Percentiles rank a stretch among this genome's conserved stretches.
These are phyloP conservation scores for Cytospora piceae DNA, from an alignment of 2,329 filamentous ascomycete species.

Conservation along the genomic window DNA sequence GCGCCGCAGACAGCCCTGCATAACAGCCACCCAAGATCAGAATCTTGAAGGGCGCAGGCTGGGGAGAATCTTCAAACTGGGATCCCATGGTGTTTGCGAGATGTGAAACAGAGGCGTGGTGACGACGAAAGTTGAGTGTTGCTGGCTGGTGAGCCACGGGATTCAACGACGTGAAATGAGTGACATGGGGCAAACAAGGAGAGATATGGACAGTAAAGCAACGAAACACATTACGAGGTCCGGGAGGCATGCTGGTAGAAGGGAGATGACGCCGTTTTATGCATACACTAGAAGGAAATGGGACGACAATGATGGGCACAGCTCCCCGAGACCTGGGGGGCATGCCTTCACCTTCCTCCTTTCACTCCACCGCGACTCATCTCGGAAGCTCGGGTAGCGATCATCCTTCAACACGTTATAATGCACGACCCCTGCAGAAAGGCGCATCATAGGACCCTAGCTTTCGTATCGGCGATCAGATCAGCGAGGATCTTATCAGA, in stretches of 20 bases:
- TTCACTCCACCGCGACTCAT: slow-evolving; percentile 4
- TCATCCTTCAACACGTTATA: neutral
- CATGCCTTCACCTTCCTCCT: neutral
- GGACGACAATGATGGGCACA: neutral
- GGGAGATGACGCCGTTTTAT: slow-evolving; percentile 11
- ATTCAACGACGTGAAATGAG: slow-evolving; percentile 3
- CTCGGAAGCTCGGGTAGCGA: slow-evolving; percentile 10
- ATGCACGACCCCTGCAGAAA: neutral
- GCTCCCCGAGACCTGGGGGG: neutral
- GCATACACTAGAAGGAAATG: neutral
- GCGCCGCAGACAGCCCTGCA: slow-evolving; percentile 66
- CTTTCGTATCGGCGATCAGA: slow-evolving; percentile 8
- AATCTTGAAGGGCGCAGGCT: slow-evolving; percentile 51
- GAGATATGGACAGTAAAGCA: neutral
- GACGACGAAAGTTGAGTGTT: neutral
- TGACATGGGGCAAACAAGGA: neutral
- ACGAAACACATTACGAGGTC: slow-evolving; percentile 3
- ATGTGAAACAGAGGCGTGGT: neutral
- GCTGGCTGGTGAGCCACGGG: neutral
- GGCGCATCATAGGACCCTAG: slow-evolving; percentile 9
- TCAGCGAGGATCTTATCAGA: slow-evolving; percentile 29
- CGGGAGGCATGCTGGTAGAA: neutral
- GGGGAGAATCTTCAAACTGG: slow-evolving; percentile 16
- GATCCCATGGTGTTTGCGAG: slow-evolving; percentile 20
- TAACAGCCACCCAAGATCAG: slow-evolving; percentile 75